Base-by-base conservation (phyloP, 208 protist species). In the Trypanosomatidae sp. region DNA sequence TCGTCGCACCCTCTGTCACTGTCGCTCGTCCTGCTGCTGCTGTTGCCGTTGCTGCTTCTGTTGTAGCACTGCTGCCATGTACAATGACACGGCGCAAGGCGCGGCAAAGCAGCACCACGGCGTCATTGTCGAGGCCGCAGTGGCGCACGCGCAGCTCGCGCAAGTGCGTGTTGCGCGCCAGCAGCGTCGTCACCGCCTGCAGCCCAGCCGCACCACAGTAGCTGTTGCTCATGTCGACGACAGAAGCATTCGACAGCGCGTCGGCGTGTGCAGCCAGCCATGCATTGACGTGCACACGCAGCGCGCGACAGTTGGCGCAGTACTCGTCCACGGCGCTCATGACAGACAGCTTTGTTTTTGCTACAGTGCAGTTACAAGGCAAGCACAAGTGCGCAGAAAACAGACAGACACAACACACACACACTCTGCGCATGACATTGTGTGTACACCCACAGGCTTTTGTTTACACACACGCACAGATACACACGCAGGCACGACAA, bases 111-210 rank as follows among this genome's bases (percentile, higher is more conserved):
- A 89, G 71, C 15, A 83, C 72, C 23, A 92, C 72, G 0, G 74
- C 69, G 38, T 90, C 76, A 45, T 94, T 94, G 8, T 64, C 68
- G 3, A 94, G 39, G 7, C 83, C 80, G 43, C 82, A 92, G 41
- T 61, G 48, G 1, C 61, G 63, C 8, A 88, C 15, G 5, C 22
- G 39, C 4, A 94, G 51, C 33, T 73, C 58, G 10, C 49, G 41
- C 16, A 92, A 35, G 7, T 69, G 62, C 7, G 56, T 21, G 18
- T 89, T 89, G 16, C 72, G 56, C 6, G 66, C 64, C 11, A 93
- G 58, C 7, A 93, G 46, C 0, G 69, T 58, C 16, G 71, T 66
- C n/a, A 86, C 61, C 13, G 75, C 80, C 49, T 88, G 80, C 38
- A 93, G 56, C 1, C 79, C 85, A 3, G 53, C 56, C 11, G 64